Conservation (phyloP, 805 yeast species). For the Metschnikowia peoriensis region DNA sequence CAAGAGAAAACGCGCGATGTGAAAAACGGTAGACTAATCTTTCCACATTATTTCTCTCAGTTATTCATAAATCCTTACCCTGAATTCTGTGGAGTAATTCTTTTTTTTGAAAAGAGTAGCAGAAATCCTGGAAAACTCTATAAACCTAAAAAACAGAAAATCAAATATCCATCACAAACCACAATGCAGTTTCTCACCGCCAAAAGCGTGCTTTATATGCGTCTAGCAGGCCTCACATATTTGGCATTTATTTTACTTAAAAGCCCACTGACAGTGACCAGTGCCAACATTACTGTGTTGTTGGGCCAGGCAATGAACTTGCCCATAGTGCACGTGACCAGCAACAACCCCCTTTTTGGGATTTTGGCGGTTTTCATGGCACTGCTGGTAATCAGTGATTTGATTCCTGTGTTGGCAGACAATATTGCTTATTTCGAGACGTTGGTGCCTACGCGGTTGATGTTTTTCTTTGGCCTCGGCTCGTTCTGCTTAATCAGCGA, state of each 20-base stretch:
- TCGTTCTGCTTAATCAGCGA: constrained; percentile 47
- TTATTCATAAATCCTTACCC: too few species aligned
- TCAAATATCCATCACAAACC: too few species aligned
- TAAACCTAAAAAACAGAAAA: too few species aligned
- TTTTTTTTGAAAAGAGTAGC: too few species aligned
- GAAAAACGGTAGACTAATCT: too few species aligned
- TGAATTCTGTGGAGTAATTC: too few species aligned
- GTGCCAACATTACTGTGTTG: constrained; percentile 47
- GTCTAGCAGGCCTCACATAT: constrained; percentile 45
- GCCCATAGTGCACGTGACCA: constrained; percentile 29
- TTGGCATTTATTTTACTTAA: constrained; percentile 47
- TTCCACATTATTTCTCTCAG: too few species aligned
- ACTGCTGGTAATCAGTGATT: constrained; percentile 48
- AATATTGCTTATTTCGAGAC: constrained; percentile 54
- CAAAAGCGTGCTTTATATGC: constrained; percentile 44
- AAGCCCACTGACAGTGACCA: constrained; percentile 45
- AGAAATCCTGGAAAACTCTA: too few species aligned
- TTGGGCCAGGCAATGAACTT: constrained; percentile 61
- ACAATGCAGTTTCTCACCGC: constrained; percentile 54
- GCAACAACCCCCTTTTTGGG: constrained; percentile 48
- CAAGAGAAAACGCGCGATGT: too few species aligned
- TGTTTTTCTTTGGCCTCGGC: constrained; percentile 48
- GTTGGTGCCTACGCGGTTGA: constrained; percentile 56
- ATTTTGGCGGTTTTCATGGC: constrained; percentile 46
- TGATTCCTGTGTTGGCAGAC: constrained; percentile 48